phyloP scores from a whole-genome alignment of 83 land plant genomes.

The Thuja plicata region DNA sequence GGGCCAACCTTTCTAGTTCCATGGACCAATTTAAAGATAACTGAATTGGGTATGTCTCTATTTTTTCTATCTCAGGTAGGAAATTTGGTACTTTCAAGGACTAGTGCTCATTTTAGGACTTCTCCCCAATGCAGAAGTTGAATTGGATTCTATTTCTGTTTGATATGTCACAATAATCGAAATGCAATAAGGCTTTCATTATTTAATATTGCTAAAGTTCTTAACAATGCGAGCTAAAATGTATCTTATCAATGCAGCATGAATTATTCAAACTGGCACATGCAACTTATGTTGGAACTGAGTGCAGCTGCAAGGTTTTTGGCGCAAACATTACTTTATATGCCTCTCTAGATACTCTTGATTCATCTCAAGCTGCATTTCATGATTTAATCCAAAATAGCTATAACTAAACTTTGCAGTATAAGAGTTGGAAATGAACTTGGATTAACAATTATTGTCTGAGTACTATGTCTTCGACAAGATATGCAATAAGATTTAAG shows the following conservation, averaged over 20 bases:
- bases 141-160: slow-evolving; percentile 52
- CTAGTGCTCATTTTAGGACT: too few species aligned
- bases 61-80: too few species aligned
- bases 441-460: slow-evolving; percentile 18
- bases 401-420: slow-evolving; percentile 15
- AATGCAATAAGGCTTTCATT: neutral
- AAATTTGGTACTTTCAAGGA: too few species aligned
- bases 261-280: slow-evolving; percentile 61
- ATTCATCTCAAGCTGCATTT: neutral
- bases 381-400: neutral
- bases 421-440: slow-evolving; percentile 54
- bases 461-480: slow-evolving; percentile 19
- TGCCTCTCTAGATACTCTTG: neutral
- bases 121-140: too few species aligned
- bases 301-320: slow-evolving; percentile 51
- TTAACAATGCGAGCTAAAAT: neutral
- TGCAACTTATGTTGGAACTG: slow-evolving; percentile 54
- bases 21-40: too few species aligned
- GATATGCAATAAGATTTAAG: slow-evolving; percentile 17
- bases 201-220: too few species aligned
- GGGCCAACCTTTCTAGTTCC: too few species aligned
- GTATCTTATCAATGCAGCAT: slow-evolving; percentile 23
- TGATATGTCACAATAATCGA: slow-evolving; percentile 27
- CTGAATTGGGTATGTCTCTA: too few species aligned
- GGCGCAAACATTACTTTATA: neutral